These are phyloP conservation scores for Gilbertella persicaria DNA, from an alignment of 371 early-diverging fungal species.

Conservation along the genomic window DNA sequence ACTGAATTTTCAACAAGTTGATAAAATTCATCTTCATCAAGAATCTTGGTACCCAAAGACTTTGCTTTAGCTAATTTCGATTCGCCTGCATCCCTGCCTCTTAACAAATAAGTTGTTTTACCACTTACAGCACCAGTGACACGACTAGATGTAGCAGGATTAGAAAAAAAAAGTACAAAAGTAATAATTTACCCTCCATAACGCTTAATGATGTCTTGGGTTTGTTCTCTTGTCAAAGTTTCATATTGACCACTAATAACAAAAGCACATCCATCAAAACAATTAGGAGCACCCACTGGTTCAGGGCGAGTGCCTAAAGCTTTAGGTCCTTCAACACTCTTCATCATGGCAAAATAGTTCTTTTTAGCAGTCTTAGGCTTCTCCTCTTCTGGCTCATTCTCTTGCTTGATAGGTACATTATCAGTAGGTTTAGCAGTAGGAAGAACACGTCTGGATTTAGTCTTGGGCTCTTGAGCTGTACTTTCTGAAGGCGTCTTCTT, in stretches of 20 bases:
- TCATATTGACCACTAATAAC: constrained; percentile 92
- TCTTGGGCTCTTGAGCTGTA: constrained; percentile 7
- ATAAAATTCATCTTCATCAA: constrained; percentile 92
- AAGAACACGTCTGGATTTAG: constrained; percentile 5
- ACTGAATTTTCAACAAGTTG: constrained; percentile 67
- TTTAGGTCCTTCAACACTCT: constrained; percentile 56
- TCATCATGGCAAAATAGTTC: constrained; percentile 26
- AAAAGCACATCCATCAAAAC: constrained; percentile 83
- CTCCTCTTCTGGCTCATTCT: constrained; percentile 10
- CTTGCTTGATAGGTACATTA: background rate
- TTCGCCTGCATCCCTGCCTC: constrained; percentile 94
- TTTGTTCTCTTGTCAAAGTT: constrained; percentile 77
- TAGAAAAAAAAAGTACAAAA: background rate
- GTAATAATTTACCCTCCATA: constrained; percentile 75
- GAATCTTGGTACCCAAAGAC: constrained; percentile 64
- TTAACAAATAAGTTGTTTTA: constrained; percentile 90
- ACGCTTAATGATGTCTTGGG: constrained; percentile 82
- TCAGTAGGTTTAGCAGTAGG: background rate
- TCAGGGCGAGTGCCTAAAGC: constrained; percentile 76
- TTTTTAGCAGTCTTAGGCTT: constrained; percentile 11
- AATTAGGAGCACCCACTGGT: constrained; percentile 79
- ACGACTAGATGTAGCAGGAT: constrained; percentile 52
- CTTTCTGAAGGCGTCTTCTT: background rate
- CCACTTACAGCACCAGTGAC: constrained; percentile 85
- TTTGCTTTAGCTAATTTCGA: constrained; percentile 89